phyloP scores from a whole-genome alignment of 192 early-diverging fungal genomes.

The Allomyces arbusculus region DNA sequence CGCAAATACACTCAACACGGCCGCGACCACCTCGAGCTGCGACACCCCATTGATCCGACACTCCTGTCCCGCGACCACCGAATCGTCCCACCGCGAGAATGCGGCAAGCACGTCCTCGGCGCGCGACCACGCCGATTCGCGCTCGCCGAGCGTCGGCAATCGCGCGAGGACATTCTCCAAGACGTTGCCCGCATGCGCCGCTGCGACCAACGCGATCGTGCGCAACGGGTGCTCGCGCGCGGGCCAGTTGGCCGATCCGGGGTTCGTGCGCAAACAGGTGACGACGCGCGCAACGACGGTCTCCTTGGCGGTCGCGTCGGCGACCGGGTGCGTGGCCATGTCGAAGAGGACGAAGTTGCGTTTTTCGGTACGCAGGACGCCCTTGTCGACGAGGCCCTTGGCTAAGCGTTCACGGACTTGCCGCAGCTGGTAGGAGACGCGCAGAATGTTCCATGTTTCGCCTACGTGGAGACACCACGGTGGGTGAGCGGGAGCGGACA shows the following conservation, averaged over 20 bases:
- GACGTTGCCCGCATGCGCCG: constrained; percentile 93
- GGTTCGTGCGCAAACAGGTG: constrained; percentile 21
- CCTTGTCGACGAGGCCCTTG: constrained; percentile 97
- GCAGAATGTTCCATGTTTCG: constrained; percentile 96
- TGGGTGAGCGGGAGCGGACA: constrained; percentile 1
- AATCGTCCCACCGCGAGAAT: constrained; percentile 54
- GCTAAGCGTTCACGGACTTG: constrained; percentile 90
- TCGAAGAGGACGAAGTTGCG: constrained; percentile 90
- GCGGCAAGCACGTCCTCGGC: constrained; percentile 82
- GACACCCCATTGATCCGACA: constrained; percentile 31
- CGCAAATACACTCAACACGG: constrained; percentile 66
- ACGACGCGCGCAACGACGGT: constrained; percentile 63
- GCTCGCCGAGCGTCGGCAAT: constrained; percentile 50
- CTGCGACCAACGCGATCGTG: constrained; percentile 75
- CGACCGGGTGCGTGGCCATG: constrained; percentile 92
- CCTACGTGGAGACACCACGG: constrained; percentile 22
- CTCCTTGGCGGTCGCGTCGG: constrained; percentile 71
- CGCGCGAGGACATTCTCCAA: constrained; percentile 79
- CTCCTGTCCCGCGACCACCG: constrained; percentile 30
- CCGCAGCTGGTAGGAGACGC: constrained; percentile 91
- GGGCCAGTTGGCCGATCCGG: constrained; percentile 14
- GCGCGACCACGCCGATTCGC: constrained; percentile 68
- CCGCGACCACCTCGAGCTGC: constrained; percentile 46
- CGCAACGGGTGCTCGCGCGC: constrained; percentile 38
- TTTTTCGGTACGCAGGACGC: constrained; percentile 86